Percentiles rank a stretch among this genome's conserved stretches.
These are phyloP conservation scores for Hydnum rufescens DNA, from an alignment of 768 basidiomycete genomes.

Conservation along the genomic window DNA sequence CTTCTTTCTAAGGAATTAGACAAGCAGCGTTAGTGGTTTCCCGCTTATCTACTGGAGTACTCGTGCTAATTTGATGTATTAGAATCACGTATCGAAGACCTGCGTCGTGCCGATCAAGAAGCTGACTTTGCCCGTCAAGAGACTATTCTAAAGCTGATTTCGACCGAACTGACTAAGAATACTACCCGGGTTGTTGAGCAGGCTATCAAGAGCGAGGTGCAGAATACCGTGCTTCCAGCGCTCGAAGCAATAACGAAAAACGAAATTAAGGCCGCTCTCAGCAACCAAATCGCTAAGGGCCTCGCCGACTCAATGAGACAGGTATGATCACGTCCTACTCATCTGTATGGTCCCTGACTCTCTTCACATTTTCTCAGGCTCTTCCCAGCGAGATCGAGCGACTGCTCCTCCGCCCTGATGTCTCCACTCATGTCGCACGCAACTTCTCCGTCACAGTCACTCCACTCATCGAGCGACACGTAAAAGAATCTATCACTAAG, in stretches of 20 bases:
- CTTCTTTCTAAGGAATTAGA: constrained; percentile 75
- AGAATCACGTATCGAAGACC: constrained; percentile 77
- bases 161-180: constrained; percentile 68
- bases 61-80: constrained; percentile 2
- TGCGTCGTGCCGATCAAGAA: constrained; percentile 52
- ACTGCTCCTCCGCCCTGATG: constrained; percentile 51
- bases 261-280: constrained; percentile 61
- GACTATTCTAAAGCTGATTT: constrained; percentile 75
- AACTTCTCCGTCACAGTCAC: constrained; percentile 51
- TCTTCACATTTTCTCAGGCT: constrained; percentile 32
- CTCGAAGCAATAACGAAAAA: constrained; percentile 64
- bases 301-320: constrained; percentile 53
- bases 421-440: constrained; percentile 57
- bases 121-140: constrained; percentile 74
- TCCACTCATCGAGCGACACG: constrained; percentile 59
- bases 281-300: constrained; percentile 56
- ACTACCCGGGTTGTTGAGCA: constrained; percentile 77
- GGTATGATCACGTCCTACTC: constrained; percentile 26
- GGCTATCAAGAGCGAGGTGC: constrained; percentile 72
- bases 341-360: not conserved
- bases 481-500: constrained; percentile 60
- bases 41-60: constrained; percentile 4
- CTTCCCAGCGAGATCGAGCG: constrained; percentile 67
- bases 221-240: constrained; percentile 63
- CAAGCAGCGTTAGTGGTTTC: constrained; percentile 49